A percentile compares a stretch with the other conserved stretches of the same genome.
phyloP scores from a whole-genome alignment of 768 basidiomycete genomes.

The Leccinum rimulosum region DNA sequence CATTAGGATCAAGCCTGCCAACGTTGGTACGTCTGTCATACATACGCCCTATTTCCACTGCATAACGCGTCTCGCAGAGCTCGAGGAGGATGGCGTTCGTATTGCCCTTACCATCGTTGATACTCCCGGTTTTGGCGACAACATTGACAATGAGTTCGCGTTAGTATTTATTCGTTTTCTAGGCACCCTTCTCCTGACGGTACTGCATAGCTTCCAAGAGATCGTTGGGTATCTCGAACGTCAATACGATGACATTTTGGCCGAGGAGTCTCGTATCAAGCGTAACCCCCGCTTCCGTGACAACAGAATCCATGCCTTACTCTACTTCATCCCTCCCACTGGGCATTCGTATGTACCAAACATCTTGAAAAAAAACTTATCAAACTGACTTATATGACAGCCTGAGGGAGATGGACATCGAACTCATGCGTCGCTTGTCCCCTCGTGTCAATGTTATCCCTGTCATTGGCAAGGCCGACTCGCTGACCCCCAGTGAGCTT shows the following conservation, averaged over 20 bases:
- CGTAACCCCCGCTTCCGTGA: constrained; percentile 99
- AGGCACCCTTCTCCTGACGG: constrained; percentile 7
- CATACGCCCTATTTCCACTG: not conserved
- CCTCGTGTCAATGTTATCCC: constrained; percentile 99
- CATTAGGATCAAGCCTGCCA: constrained; percentile 91
- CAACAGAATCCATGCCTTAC: constrained; percentile 92
- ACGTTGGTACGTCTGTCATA: constrained; percentile 60
- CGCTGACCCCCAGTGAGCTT: constrained; percentile 89
- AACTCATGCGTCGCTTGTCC: constrained; percentile 96
- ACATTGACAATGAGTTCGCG: constrained; percentile 99
- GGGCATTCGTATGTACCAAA: constrained; percentile 78
- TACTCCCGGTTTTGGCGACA: constrained; percentile 98
- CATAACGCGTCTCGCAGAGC: constrained; percentile 50
- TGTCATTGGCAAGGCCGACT: constrained; percentile 95
- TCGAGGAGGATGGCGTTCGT: constrained; percentile 97
- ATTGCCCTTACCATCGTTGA: constrained; percentile 98
- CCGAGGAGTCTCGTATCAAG: constrained; percentile 98
- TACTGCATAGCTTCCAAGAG: constrained; percentile 77
- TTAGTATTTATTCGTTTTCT: constrained; percentile 42
- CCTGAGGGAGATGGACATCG: constrained; percentile 97
- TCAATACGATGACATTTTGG: constrained; percentile 98
- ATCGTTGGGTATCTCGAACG: constrained; percentile 96
- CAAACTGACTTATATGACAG: constrained; percentile 35
- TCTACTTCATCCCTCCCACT: constrained; percentile 99
- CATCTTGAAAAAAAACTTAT: not conserved